Percentiles rank a stretch among this genome's conserved stretches.
phyloP scores from a whole-genome alignment of 805 yeast genomes.

The Scheffersomyces ergatensis region DNA sequence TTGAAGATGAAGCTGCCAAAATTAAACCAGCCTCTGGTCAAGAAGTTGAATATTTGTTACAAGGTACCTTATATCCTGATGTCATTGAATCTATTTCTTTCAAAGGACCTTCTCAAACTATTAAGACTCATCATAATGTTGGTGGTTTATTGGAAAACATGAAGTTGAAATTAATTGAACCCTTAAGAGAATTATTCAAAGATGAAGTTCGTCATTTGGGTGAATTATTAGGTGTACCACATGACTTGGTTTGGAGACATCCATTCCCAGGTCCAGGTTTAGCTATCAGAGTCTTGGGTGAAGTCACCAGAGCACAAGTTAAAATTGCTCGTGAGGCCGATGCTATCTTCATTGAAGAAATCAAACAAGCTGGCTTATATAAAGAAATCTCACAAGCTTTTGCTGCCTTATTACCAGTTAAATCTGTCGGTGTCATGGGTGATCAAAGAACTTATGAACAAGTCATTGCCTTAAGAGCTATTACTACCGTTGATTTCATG shows the following conservation, averaged over 20 bases:
- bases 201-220: constrained; percentile 98
- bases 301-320: constrained; percentile 89
- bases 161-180: constrained; percentile 98
- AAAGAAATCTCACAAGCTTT: constrained; percentile 94
- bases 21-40: constrained; percentile 87
- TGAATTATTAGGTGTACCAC: constrained; percentile 90
- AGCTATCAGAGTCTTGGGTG: constrained; percentile 97
- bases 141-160: constrained; percentile 97
- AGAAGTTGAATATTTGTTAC: constrained; percentile 88
- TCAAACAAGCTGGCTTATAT: constrained; percentile 88
- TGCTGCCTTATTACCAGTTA: constrained; percentile 94
- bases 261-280: constrained; percentile 99
- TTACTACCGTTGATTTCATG: constrained; percentile 98
- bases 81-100: constrained; percentile 97
- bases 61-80: constrained; percentile 97
- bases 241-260: constrained; percentile 98
- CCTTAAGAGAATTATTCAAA: constrained; percentile 96
- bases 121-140: constrained; percentile 98
- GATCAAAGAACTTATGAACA: constrained; percentile 99
- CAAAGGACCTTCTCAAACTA: constrained; percentile 99
- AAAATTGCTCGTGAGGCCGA: constrained; percentile 98
- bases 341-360: constrained; percentile 92
- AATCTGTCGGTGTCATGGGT: constrained; percentile 99
- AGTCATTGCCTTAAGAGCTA: constrained; percentile 97
- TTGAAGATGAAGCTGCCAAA: constrained; percentile 92